Evolutionary conservation across 1,284 basidiomycete species (phyloP).

Genomic region (Austroboletus rostrupii): DNA sequence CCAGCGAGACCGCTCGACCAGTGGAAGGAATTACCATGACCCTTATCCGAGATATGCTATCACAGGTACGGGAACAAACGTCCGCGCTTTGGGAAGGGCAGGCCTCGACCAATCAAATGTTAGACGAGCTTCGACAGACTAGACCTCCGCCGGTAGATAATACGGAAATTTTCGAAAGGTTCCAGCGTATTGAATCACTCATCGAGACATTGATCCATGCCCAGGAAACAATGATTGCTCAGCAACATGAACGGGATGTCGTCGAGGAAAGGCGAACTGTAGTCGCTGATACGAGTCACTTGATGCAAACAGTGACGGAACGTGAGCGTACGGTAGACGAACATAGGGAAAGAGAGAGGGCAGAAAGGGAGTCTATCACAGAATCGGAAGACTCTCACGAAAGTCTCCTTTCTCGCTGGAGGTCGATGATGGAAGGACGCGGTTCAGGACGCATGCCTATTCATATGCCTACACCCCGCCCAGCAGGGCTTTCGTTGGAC

Average conservation of each 20-base stretch:
- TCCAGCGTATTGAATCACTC: constrained; percentile 40
- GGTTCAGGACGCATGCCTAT: constrained; percentile 30
- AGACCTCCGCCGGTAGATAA: constrained; percentile 26
- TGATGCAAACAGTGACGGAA: neutral
- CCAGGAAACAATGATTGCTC: constrained; percentile 6
- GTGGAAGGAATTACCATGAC: constrained; percentile 31
- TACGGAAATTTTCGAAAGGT: constrained; percentile 35
- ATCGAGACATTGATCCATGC: constrained; percentile 32
- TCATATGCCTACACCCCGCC: constrained; percentile 39
- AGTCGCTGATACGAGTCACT: constrained; percentile 8
- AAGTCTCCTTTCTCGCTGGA: constrained; percentile 24
- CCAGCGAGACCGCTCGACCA: constrained; percentile 43
- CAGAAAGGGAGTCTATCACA: constrained; percentile 19
- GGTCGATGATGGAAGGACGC: constrained; percentile 16
- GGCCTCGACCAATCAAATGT: constrained; percentile 46
- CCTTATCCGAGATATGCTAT: constrained; percentile 43
- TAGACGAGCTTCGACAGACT: constrained; percentile 40
- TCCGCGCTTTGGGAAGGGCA: constrained; percentile 56
- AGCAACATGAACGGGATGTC: constrained; percentile 3
- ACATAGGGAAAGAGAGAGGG: neutral
- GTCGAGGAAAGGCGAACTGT: constrained; percentile 17
- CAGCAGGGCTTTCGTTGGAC: constrained; percentile 47
- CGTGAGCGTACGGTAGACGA: neutral
- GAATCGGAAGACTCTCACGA: constrained; percentile 28
- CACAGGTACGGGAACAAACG: constrained; percentile 49